Evolutionary conservation across 2,329 filamentous ascomycete species (phyloP), one percentile per base, ranked within the genome.

Genomic region (Camillea tinctor): DNA sequence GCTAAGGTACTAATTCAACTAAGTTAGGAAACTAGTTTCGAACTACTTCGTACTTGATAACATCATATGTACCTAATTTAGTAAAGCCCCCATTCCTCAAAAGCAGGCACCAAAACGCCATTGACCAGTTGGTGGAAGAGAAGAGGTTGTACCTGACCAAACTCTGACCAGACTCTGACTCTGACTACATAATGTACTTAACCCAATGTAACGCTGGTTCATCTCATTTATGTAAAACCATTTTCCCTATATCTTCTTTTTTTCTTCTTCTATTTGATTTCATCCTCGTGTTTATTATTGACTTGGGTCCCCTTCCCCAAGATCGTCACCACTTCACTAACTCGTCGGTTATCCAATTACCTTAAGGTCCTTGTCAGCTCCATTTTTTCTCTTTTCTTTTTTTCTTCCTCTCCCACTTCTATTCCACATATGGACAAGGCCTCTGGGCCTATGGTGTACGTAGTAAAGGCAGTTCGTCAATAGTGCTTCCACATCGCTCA

Each of bases 321-420:
- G 64, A 66, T 66, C 62, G 54, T 64, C 64, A 51, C 58, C 62
- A 51, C 58, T 60, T 62, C 54, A 60, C 62, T 50, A 59, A n/a
- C n/a, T 50, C 53, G 59, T 60, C 60, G 62, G 62, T 52, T 55
- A 59, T 57, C 57, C 60, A 60, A 64, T n/a, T 56, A 59, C 60
- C 61, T 61, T 64, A 57, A 61, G 62, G 23, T 52, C 64, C 64
- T 58, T 49, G 52, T 52, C 56, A 52, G 55, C 58, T 60, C 60
- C 60, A 54, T 60, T 60, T 64, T 53, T 50, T 59, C n/a, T 59
- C 60, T 59, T 58, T 58, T 59, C 56, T 55, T 60, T 58, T 30
- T 58, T 59, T 55, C 54, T 60, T 58, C 13, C 36, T 17, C 17
- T 44, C 17, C 36, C 36, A n/a, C n/a, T 44, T n/a, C 36, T n/a